phyloP scores from a whole-genome alignment of 371 early-diverging fungal species.

The Nematocida parisii region DNA sequence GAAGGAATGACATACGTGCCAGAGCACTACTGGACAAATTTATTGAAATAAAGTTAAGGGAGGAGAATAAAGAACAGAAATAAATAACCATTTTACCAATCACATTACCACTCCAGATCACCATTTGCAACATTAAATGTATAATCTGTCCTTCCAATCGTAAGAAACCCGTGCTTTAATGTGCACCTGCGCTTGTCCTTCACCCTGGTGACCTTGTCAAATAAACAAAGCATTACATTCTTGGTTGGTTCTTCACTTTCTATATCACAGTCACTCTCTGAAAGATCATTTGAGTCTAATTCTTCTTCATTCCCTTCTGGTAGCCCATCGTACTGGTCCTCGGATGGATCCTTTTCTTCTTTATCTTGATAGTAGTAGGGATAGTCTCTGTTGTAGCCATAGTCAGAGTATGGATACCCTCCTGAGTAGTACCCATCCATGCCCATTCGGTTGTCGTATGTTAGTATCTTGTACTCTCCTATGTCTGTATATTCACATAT shows the following conservation, averaged over 20 bases:
- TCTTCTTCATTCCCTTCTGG: constrained; percentile 42
- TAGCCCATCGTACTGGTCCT: constrained; percentile 50
- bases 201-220: constrained; percentile 68
- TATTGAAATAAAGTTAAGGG: constrained; percentile 47
- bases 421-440: constrained; percentile 43
- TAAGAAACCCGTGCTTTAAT: constrained; percentile 70
- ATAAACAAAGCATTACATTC: constrained; percentile 69
- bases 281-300: constrained; percentile 51
- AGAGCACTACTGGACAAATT: constrained; percentile 49
- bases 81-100: constrained; percentile 10
- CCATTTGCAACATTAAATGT: constrained; percentile 69
- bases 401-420: constrained; percentile 8
- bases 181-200: constrained; percentile 69
- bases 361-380: constrained; percentile 35
- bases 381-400: constrained; percentile 44
- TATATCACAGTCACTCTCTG: constrained; percentile 56
- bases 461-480: constrained; percentile 54
- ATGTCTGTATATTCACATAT: constrained; percentile 60
- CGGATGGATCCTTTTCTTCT: constrained; percentile 21
- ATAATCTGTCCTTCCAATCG: constrained; percentile 68
- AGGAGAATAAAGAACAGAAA: constrained; percentile 27
- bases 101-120: constrained; percentile 70
- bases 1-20: constrained; percentile 32
- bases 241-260: constrained; percentile 56
- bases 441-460: neutral